Percentiles rank a stretch among this genome's conserved stretches.
phyloP scores from a whole-genome alignment of 2,329 filamentous ascomycete species.

The Xylariaceae sp. region DNA sequence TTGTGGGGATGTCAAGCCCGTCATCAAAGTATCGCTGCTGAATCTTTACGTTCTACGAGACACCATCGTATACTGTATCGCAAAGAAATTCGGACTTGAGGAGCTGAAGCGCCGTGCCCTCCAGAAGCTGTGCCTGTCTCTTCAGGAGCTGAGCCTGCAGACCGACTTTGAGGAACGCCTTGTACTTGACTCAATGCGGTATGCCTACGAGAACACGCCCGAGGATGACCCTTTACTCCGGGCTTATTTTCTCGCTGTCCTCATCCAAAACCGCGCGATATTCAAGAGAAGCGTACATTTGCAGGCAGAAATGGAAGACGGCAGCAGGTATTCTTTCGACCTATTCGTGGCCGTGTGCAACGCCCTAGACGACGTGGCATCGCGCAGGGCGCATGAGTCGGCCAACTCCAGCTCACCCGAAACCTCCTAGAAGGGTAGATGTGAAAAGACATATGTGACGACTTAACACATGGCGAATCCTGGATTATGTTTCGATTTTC shows the following conservation, averaged over 20 bases:
- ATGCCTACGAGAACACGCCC: conserved; percentile 91
- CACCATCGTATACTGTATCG: conserved; percentile 90
- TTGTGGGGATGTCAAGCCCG: conserved; percentile 58
- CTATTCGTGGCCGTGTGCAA: conserved; percentile 98
- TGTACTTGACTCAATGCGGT: conserved; percentile 87
- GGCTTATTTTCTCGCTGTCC: conserved; percentile 94
- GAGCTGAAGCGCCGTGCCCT: conserved; percentile 87
- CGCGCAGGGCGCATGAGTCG: conserved; percentile 47
- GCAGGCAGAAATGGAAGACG: conserved; percentile 97
- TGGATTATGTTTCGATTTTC: conserved; percentile 23
- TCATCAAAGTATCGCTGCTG: conserved; percentile 69
- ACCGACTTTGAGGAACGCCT: conserved; percentile 86
- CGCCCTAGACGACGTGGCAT: conserved; percentile 89
- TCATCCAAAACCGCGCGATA: conserved; percentile 94
- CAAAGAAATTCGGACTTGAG: conserved; percentile 84
- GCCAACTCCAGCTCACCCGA: conserved; percentile 60
- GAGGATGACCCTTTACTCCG: conserved; percentile 88
- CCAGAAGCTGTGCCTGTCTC: conserved; percentile 88
- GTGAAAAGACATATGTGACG: conserved; percentile 1
- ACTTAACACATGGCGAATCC: conserved; percentile 13
- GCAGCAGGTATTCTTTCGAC: conserved; percentile 95
- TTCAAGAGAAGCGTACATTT: conserved; percentile 98
- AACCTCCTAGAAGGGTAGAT: conserved; percentile 45
- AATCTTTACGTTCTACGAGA: conserved; percentile 79
- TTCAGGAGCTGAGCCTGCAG: conserved; percentile 93